Conservation (phyloP, 805 yeast species). For the Suhomyces pyralidae region DNA sequence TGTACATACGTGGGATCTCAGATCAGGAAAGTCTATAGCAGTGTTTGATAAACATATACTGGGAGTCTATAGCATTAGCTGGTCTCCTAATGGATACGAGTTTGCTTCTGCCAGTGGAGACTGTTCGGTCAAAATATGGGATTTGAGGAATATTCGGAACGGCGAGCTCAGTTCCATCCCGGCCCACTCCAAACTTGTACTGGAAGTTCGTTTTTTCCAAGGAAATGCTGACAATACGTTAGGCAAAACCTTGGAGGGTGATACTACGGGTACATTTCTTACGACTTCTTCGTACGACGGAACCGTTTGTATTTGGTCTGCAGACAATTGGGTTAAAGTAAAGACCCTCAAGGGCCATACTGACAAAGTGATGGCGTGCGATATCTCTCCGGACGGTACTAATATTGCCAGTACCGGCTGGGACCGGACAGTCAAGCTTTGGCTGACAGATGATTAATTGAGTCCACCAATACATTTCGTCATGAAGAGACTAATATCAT, state of each 20-base stretch:
- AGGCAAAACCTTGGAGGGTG: slow-evolving; percentile 21
- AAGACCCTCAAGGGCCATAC: slow-evolving; percentile 51
- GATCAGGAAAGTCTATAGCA: slow-evolving; percentile 67
- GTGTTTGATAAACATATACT: slow-evolving; percentile 64
- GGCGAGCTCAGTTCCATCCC: slow-evolving; percentile 53
- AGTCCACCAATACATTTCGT: too few species aligned
- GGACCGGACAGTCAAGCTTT: slow-evolving; percentile 76
- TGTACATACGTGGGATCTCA: slow-evolving; percentile 78
- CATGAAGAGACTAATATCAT: too few species aligned
- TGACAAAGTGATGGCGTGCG: slow-evolving; percentile 74
- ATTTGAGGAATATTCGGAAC: slow-evolving; percentile 48
- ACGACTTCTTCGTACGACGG: slow-evolving; percentile 73
- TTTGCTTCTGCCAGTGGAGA: slow-evolving; percentile 86
- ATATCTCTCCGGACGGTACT: slow-evolving; percentile 43
- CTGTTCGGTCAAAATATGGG: slow-evolving; percentile 81
- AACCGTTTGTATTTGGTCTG: slow-evolving; percentile 53
- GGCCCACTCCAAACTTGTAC: slow-evolving; percentile 71
- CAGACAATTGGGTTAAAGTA: slow-evolving; percentile 66
- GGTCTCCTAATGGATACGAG: slow-evolving; percentile 74
- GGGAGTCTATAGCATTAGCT: slow-evolving; percentile 67
- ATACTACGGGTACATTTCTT: slow-evolving; percentile 45
- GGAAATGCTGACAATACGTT: slow-evolving; percentile 16
- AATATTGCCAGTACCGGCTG: slow-evolving; percentile 68
- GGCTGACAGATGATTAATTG: slow-evolving; percentile 29
- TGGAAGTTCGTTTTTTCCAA: slow-evolving; percentile 56